Percentiles rank a stretch among this genome's conserved stretches.
Evolutionary conservation across 2,329 filamentous ascomycete species (phyloP).

Genomic region (Botrytis squamosa): DNA sequence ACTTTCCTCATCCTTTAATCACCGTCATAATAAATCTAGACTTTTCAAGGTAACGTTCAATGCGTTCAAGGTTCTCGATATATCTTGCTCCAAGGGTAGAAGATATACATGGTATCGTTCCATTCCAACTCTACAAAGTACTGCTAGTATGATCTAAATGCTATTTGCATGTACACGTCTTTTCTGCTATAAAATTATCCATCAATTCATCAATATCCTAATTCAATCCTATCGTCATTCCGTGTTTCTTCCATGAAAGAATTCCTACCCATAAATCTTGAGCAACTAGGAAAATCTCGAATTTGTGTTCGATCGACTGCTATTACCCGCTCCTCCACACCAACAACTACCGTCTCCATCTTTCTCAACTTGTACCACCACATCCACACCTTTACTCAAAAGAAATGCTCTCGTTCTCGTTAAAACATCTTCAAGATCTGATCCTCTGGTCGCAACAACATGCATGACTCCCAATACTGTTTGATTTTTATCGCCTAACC

Average conservation of each 20-base stretch:
- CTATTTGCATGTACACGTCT: not conserved
- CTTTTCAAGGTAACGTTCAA: not conserved
- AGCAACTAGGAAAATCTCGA: conserved; percentile 19
- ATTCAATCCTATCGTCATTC: not conserved
- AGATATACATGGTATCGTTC: not conserved
- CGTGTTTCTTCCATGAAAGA: not conserved
- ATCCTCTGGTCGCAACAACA: conserved; percentile 69
- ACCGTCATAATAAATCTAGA: not conserved
- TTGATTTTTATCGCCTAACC: conserved; percentile 71
- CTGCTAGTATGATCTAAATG: not conserved
- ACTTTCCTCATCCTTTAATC: not conserved
- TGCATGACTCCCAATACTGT: conserved; percentile 82
- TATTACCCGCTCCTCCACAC: conserved; percentile 45
- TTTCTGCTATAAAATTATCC: not conserved
- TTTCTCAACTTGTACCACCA: conserved; percentile 83
- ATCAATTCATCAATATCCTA: conserved; percentile 1
- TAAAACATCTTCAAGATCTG: conserved; percentile 79
- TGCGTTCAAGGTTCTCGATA: not conserved
- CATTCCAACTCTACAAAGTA: not conserved
- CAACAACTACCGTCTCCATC: conserved; percentile 70
- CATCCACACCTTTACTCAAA: conserved; percentile 68
- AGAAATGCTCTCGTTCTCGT: conserved; percentile 74
- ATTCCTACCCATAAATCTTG: not conserved
- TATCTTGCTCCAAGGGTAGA: not conserved
- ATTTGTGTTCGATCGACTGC: conserved; percentile 8